Evolutionary conservation across 345 rosid genomes (phyloP), one percentile per base, ranked within the genome.

Genomic region (Populus pruinosa): DNA sequence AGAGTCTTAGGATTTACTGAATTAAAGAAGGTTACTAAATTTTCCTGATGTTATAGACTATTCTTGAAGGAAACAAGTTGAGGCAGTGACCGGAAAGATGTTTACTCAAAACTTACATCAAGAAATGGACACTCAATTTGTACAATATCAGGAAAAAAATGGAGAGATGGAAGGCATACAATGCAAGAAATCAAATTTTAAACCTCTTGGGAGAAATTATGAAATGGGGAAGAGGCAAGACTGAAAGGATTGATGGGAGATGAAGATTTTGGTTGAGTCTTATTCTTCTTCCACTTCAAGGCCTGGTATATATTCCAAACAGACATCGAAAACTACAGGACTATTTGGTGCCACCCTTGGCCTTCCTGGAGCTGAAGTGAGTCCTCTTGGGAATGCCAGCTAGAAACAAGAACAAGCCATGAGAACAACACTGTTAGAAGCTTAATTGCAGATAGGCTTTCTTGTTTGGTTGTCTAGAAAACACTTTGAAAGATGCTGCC

Each of bases 351-450:
- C 91, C 75, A 96, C 99, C 85, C 99, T 91, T 1, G 98, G 98
- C 84, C 99, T 91, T 83, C 97, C 96, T 41, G 97, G 99, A 78
- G 99, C 99, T 7, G 97, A 96, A 69, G 70, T 53, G 55, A 96
- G 86, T 67, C 99, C 97, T 84, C 88, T 96, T 1, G 99, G 98
- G 78, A 96, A 93, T 21, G 99, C 98, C 91, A 96, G 67, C 99
- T 96, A 69, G 43, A 29, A 33, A 65, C 29, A 72, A 56, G 1
- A 61, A 70, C 41, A 74, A 61, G 14, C 47, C 23, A 17, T 35
- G 31, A 50, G 79, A 64, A 64, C 23, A 71, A 9, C 31, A 50
- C 16, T 11, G 39, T 49, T 29, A 77, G 56, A 18, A 50, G 35
- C 35, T 41, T 36, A 1, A 11, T 65, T 67, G 27, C 55, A n/a